phyloP scores from a whole-genome alignment of 2,329 filamentous ascomycete genomes.

The Stagonosporopsis cucurbitacearum region DNA sequence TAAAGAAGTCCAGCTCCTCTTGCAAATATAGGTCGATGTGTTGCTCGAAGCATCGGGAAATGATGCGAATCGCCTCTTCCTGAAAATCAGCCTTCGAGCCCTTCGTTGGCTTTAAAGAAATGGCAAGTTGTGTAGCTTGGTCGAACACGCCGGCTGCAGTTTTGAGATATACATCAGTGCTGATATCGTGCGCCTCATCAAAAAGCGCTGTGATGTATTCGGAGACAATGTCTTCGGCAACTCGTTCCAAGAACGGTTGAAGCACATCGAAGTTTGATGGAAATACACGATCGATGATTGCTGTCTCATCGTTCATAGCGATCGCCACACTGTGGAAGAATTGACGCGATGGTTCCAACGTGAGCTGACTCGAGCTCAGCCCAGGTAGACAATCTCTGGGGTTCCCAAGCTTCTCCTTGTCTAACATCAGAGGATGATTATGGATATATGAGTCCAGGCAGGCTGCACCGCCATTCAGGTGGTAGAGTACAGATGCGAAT shows the following conservation, averaged over 20 bases:
- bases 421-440: conserved; percentile 82
- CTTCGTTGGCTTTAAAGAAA: conserved; percentile 71
- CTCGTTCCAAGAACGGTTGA: conserved; percentile 78
- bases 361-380: conserved; percentile 67
- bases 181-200: conserved; percentile 81
- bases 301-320: conserved; percentile 82
- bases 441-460: conserved; percentile 86
- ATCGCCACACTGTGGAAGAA: conserved; percentile 80
- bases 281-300: conserved; percentile 83
- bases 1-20: conserved; percentile 89
- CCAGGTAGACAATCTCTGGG: conserved; percentile 82
- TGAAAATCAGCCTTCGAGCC: conserved; percentile 66
- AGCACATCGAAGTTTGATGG: conserved; percentile 73
- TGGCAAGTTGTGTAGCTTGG: conserved; percentile 79
- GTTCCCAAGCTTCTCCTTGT: conserved; percentile 73
- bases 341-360: conserved; percentile 76
- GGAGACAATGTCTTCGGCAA: conserved; percentile 80
- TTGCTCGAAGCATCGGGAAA: conserved; percentile 81
- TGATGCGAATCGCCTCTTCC: conserved; percentile 70
- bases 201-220: conserved; percentile 87
- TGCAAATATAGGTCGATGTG: conserved; percentile 93
- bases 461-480: conserved; percentile 79
- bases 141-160: conserved; percentile 88
- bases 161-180: conserved; percentile 79
- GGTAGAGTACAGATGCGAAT: conserved; percentile 85